These are phyloP conservation scores for Candida stauntonica DNA, from an alignment of 805 yeast genomes.

Conservation along the genomic window DNA sequence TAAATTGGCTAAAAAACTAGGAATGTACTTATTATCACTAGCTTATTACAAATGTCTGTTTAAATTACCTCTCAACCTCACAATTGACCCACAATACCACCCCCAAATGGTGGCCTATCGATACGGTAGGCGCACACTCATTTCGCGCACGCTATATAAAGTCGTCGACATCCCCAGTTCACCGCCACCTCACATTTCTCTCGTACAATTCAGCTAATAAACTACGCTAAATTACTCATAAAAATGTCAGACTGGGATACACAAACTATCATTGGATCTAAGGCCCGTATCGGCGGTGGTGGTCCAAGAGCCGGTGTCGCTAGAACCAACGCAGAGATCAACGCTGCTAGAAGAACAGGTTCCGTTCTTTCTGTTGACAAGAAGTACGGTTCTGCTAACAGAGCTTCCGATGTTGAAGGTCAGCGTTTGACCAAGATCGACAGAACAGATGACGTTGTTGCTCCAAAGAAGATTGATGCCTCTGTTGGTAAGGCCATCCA, in stretches of 20 bases:
- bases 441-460: slow-evolving; percentile 88
- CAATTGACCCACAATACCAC: no score
- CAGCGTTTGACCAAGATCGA: slow-evolving; percentile 93
- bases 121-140: background rate
- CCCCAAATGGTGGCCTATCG: no score
- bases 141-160: background rate
- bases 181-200: background rate
- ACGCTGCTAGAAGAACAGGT: slow-evolving; percentile 93
- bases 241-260: slow-evolving; percentile 82
- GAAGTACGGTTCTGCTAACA: slow-evolving; percentile 71
- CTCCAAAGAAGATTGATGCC: slow-evolving; percentile 82
- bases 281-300: slow-evolving; percentile 81
- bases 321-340: slow-evolving; percentile 68
- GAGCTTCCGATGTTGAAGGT: slow-evolving; percentile 75
- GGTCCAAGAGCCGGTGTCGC: slow-evolving; percentile 88
- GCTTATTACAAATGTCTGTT: no score
- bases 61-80: no score
- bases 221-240: background rate
- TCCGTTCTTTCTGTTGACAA: slow-evolving; percentile 86
- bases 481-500: slow-evolving; percentile 85
- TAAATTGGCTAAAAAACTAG: background rate
- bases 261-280: slow-evolving; percentile 83
- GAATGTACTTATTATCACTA: no score
- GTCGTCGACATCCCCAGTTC: background rate
- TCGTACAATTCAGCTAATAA: background rate